Conservation (phyloP, 495 filamentous ascomycete species). For the Podospora bellae-mahoneyi region DNA sequence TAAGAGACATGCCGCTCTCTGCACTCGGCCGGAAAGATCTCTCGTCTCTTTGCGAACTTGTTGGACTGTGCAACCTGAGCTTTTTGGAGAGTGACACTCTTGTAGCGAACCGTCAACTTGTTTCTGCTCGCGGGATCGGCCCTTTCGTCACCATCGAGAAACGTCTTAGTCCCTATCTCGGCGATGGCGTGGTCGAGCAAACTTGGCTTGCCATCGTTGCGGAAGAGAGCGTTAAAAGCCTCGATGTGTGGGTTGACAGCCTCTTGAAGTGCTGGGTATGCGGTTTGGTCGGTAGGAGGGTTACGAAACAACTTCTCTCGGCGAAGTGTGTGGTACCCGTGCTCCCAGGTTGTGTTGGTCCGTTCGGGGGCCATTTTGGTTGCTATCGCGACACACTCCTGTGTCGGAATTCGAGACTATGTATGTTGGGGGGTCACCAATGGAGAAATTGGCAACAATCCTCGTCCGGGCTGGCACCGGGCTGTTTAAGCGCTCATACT, state of each 20-base stretch:
- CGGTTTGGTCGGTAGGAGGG: constrained; percentile 79
- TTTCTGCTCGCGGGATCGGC: constrained; percentile 59
- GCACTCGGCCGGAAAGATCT: constrained; percentile 89
- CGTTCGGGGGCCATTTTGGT: constrained; percentile 54
- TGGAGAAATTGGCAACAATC: constrained; percentile 3
- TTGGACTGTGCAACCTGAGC: constrained; percentile 70
- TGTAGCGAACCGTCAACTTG: constrained; percentile 67
- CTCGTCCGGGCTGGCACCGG: neutral
- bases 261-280: constrained; percentile 79
- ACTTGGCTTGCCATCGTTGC: constrained; percentile 54
- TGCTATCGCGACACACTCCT: constrained; percentile 5
- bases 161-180: constrained; percentile 87
- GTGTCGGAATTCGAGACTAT: neutral
- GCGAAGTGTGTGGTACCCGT: constrained; percentile 73
- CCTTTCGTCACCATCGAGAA: constrained; percentile 71
- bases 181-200: constrained; percentile 71
- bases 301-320: constrained; percentile 84
- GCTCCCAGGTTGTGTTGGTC: constrained; percentile 68
- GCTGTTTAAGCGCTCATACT: constrained; percentile 12
- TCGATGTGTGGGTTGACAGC: constrained; percentile 87
- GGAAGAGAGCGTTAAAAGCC: constrained; percentile 93
- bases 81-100: constrained; percentile 74
- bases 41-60: constrained; percentile 73
- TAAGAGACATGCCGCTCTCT: constrained; percentile 92
- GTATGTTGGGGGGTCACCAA: neutral